Conservation (phyloP, 2,329 filamentous ascomycete species). For the Lecanosticta acicola region DNA sequence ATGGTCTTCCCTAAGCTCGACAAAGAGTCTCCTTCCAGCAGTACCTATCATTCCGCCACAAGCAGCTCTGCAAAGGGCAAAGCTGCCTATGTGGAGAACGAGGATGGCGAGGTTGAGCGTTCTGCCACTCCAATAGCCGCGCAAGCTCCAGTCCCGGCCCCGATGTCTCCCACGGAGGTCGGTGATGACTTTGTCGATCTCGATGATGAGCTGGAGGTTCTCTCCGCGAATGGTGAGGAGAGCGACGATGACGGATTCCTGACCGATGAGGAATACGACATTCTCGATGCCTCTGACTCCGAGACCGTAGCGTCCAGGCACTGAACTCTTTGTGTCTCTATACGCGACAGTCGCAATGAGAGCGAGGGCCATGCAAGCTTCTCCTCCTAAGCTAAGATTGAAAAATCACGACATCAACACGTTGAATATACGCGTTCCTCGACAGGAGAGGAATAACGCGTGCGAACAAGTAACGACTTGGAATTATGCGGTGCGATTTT, state of each 20-base stretch:
- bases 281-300: slow-evolving; percentile 89
- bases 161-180: slow-evolving; percentile 27
- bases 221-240: slow-evolving; percentile 52
- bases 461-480: background rate
- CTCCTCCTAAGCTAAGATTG: background rate
- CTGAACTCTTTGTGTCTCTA: background rate
- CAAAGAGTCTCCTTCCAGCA: slow-evolving; percentile 81
- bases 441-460: background rate
- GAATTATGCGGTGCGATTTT: background rate
- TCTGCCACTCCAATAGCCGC: slow-evolving; percentile 26
- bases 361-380: too few relatives aligned
- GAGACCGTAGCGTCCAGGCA: slow-evolving; percentile 46
- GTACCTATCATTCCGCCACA: slow-evolving; percentile 61
- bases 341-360: background rate
- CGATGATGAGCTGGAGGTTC: slow-evolving; percentile 46
- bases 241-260: slow-evolving; percentile 72
- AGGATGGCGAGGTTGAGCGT: slow-evolving; percentile 50
- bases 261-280: slow-evolving; percentile 97
- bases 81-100: slow-evolving; percentile 52
- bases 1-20: slow-evolving; percentile 98
- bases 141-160: slow-evolving; percentile 13
- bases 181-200: slow-evolving; percentile 44
- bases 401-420: background rate
- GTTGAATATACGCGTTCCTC: background rate
- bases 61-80: slow-evolving; percentile 38